phyloP scores from a whole-genome alignment of 768 basidiomycete genomes.

The Russula olivacea region DNA sequence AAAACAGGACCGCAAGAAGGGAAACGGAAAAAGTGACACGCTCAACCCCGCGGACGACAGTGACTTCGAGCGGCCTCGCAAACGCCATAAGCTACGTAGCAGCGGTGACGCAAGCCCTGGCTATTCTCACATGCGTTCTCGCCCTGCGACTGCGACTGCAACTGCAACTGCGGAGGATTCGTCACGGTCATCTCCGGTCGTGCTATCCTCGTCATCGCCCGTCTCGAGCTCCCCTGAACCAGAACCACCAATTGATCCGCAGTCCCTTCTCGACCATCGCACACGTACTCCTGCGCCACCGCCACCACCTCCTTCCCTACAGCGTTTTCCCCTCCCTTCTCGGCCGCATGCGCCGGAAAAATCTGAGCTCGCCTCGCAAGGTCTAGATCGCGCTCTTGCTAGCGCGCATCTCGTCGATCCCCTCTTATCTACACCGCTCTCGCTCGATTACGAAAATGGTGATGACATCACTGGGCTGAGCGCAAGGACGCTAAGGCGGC shows the following conservation, averaged over 20 bases:
- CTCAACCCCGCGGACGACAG: not conserved
- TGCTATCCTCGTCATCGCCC: not conserved
- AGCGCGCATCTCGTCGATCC: slow-evolving; percentile 67
- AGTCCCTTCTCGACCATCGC: not conserved
- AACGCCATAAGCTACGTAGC: slow-evolving; percentile 32
- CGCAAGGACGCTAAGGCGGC: slow-evolving; percentile 51
- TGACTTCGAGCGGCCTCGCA: slow-evolving; percentile 33
- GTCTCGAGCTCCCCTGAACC: slow-evolving; percentile 11
- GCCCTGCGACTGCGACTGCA: not conserved
- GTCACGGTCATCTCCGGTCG: not conserved
- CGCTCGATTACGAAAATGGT: slow-evolving; percentile 36
- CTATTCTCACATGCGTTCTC: not conserved
- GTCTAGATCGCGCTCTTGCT: slow-evolving; percentile 66
- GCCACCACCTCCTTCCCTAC: slow-evolving; percentile 40
- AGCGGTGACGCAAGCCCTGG: not conserved
- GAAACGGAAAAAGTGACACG: not conserved
- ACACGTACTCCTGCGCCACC: slow-evolving; percentile 28
- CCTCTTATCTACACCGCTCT: slow-evolving; percentile 40
- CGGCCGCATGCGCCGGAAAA: slow-evolving; percentile 66
- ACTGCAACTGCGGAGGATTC: not conserved
- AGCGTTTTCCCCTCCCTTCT: slow-evolving; percentile 62
- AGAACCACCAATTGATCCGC: not conserved
- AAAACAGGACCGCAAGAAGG: not conserved
- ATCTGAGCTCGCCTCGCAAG: slow-evolving; percentile 66
- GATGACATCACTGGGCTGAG: slow-evolving; percentile 48